Evolutionary conservation across 371 early-diverging fungal genomes (phyloP), one percentile per base, ranked within the genome.

Genomic region (Circinella minor): DNA sequence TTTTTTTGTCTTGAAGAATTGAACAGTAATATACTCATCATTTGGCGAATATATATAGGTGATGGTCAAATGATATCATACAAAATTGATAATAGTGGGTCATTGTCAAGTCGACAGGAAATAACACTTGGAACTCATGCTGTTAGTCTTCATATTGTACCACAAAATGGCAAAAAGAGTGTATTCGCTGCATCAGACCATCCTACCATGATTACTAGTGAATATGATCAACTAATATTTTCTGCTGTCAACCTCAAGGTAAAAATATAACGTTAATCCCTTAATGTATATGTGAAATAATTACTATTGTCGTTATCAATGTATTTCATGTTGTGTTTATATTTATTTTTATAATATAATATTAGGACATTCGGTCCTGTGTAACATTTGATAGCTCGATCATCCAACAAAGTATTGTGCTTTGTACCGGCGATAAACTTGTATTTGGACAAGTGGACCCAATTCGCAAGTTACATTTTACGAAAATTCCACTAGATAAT

Each of bases 171-270:
- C n/a, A 66, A 71, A 46, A 73, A 63, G 8, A 80, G 85, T 70
- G 89, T 96, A 17, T 95, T 97, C 84, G 91, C 91, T 0, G 84
- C 94, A 14, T 91, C 92, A 27, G 95, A 95, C 75, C 82, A 89
- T 36, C 95, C 98, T 1, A 91, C 96, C 0, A 89, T 98, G 36
- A 85, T 98, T 34, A 83, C 84, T 65, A 86, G 86, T 65, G 76
- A 74, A n/a, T 83, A 86, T 65, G 77, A 84, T 14, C 90, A 88
- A 69, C 83, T 96, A 10, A 66, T 88, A 46, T 96, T 89, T 71
- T 92, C 94, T 10, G 90, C 88, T 51, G 93, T 97, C 55, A 95
- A 96, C 74, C 71, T 91, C 14, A 89, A 88, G 80, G 91, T 89
- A 74, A 37, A 63, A 54, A 5, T 54, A 39, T 27, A 27, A 27